These are phyloP conservation scores for Candida berthetii DNA, from an alignment of 805 yeast species.

Conservation along the genomic window DNA sequence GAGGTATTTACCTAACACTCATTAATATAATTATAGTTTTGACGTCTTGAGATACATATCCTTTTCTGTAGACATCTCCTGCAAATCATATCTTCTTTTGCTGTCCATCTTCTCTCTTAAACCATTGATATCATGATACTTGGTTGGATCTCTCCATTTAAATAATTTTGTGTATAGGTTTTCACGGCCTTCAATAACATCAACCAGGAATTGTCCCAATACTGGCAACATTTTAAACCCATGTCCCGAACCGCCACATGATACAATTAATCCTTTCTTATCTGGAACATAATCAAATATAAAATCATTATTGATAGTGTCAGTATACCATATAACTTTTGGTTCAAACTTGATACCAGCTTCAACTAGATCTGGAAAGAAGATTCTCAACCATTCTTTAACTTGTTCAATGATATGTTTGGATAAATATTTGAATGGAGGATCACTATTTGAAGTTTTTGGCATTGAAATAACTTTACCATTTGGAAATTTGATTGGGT, in stretches of 20 bases:
- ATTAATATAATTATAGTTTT: too few relatives aligned
- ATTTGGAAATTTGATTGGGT: conserved; percentile 17
- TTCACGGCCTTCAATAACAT: conserved; percentile 7
- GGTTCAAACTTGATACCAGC: conserved; percentile 17
- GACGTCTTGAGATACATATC: background rate
- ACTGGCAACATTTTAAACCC: conserved; percentile 29
- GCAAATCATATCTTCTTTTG: conserved; percentile 3
- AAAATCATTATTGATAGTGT: conserved; percentile 25
- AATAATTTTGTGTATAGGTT: conserved; percentile 10
- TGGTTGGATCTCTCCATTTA: conserved; percentile 12
- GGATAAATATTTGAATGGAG: conserved; percentile 18
- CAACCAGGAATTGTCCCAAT: conserved; percentile 23
- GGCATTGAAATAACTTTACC: conserved; percentile 25
- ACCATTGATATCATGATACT: conserved; percentile 9
- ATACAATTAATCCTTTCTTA: conserved; percentile 22
- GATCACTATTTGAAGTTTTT: conserved; percentile 17
- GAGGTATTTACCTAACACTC: background rate
- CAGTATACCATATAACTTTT: conserved; percentile 25
- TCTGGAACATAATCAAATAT: conserved; percentile 26
- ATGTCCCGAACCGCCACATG: conserved; percentile 30
- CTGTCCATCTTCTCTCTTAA: conserved; percentile 8
- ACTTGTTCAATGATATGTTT: conserved; percentile 21
- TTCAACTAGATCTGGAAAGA: conserved; percentile 23
- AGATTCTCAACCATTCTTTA: conserved; percentile 17
- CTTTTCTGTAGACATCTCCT: background rate